phyloP scores from a whole-genome alignment of 1,139 yeast species.

The Pichia sp. region DNA sequence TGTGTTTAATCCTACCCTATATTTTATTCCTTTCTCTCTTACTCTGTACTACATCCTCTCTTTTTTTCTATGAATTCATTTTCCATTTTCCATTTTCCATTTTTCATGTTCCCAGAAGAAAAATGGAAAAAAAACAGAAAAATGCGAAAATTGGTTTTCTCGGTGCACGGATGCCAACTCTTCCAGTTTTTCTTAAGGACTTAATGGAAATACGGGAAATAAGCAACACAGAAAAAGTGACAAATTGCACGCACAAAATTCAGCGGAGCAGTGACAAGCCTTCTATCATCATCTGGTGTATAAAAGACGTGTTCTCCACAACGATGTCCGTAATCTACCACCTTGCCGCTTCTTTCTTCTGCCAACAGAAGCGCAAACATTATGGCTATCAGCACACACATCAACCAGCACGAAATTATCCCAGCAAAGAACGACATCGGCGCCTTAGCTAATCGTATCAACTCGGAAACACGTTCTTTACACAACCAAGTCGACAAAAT shows the following conservation, averaged over 20 bases:
- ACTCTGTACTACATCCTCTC: too few relatives aligned
- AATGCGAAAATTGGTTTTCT: neutral
- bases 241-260: neutral
- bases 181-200: neutral
- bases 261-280: too few relatives aligned
- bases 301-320: neutral
- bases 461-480: slow-evolving; percentile 53
- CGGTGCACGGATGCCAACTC: neutral
- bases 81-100: too few relatives aligned
- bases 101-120: neutral
- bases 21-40: too few relatives aligned
- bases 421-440: slow-evolving; percentile 72
- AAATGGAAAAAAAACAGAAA: neutral
- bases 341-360: too few relatives aligned
- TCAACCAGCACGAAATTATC: slow-evolving; percentile 48
- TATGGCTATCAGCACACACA: slow-evolving; percentile 10
- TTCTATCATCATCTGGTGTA: neutral
- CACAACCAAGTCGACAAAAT: slow-evolving; percentile 68
- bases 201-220: slow-evolving; percentile 13
- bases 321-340: too few relatives aligned
- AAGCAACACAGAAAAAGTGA: slow-evolving; percentile 13
- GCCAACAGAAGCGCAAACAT: too few relatives aligned
- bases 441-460: slow-evolving; percentile 77
- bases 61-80: too few relatives aligned
- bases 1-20: too few relatives aligned